Evolutionary conservation across 169 alveolate species (phyloP).

Genomic region (Cryptosporidium ryanae): DNA sequence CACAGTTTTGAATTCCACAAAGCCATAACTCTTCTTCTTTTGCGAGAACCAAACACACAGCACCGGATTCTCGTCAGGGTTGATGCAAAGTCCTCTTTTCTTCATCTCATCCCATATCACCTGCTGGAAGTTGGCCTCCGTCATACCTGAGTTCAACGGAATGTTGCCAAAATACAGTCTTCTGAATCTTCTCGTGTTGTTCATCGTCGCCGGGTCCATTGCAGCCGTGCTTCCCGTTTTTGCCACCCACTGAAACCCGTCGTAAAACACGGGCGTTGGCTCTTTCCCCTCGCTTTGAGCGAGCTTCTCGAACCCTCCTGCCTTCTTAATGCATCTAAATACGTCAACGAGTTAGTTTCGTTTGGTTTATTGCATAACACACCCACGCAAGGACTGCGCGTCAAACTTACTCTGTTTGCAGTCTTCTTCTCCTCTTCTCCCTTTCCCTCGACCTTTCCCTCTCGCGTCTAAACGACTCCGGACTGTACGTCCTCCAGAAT

Average conservation of each 20-base stretch:
- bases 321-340: conserved; percentile 83
- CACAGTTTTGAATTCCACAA: conserved; percentile 91
- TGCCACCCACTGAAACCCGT: conserved; percentile 94
- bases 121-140: conserved; percentile 89
- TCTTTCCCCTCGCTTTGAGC: conserved; percentile 92
- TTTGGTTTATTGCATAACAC: neutral
- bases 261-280: conserved; percentile 91
- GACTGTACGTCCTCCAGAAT: conserved; percentile 7
- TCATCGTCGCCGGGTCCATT: conserved; percentile 89
- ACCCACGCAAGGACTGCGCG: neutral
- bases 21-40: conserved; percentile 92
- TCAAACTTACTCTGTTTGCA: conserved; percentile 79
- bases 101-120: conserved; percentile 90
- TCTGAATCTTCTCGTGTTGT: conserved; percentile 88
- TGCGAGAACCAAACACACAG: conserved; percentile 93
- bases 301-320: conserved; percentile 91
- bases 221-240: conserved; percentile 84
- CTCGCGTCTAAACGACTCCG: conserved; percentile 28
- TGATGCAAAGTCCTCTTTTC: conserved; percentile 85
- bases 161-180: conserved; percentile 90
- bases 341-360: neutral
- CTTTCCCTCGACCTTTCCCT: conserved; percentile 80
- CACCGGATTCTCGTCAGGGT: conserved; percentile 90
- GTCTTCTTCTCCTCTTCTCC: conserved; percentile 77
- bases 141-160: conserved; percentile 88